Evolutionary conservation across 441 rosid genomes (phyloP).

Genomic region (Lepidium campestre): DNA sequence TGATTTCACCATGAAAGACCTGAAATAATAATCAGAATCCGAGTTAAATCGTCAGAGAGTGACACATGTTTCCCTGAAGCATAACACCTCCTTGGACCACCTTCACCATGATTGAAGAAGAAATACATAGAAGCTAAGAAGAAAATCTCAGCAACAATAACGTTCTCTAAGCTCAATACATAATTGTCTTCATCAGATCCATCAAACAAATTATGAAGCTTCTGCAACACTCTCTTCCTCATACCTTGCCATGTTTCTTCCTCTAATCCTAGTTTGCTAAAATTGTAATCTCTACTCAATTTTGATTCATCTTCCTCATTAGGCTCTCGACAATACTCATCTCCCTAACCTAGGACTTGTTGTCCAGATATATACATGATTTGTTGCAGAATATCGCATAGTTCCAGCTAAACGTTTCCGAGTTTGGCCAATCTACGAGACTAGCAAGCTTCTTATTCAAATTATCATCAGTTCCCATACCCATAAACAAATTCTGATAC

Average conservation of each 20-base stretch:
- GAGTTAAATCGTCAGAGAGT: conserved; percentile 46
- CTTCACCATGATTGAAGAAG: conserved; percentile 76
- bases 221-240: conserved; percentile 82
- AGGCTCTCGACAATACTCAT: conserved; percentile 89
- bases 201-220: conserved; percentile 68
- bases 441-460: conserved; percentile 80
- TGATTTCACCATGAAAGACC: conserved; percentile 76
- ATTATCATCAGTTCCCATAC: conserved; percentile 59
- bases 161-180: conserved; percentile 74
- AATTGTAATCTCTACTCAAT: conserved; percentile 19
- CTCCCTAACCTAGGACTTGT: conserved; percentile 87
- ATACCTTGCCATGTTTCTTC: conserved; percentile 69
- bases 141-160: conserved; percentile 91
- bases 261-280: conserved; percentile 30
- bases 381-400: conserved; percentile 87
- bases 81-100: conserved; percentile 83
- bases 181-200: conserved; percentile 85
- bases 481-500: conserved; percentile 54
- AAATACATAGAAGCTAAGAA: conserved; percentile 97
- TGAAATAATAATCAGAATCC: conserved; percentile 61
- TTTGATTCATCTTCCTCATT: conserved; percentile 63
- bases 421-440: conserved; percentile 74
- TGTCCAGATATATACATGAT: conserved; percentile 79
- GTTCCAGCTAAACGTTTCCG: conserved; percentile 86
- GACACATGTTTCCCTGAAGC: conserved; percentile 72